Base-by-base conservation (phyloP, 2,329 filamentous ascomycete genomes). In the Bipolaris sorokiniana region DNA sequence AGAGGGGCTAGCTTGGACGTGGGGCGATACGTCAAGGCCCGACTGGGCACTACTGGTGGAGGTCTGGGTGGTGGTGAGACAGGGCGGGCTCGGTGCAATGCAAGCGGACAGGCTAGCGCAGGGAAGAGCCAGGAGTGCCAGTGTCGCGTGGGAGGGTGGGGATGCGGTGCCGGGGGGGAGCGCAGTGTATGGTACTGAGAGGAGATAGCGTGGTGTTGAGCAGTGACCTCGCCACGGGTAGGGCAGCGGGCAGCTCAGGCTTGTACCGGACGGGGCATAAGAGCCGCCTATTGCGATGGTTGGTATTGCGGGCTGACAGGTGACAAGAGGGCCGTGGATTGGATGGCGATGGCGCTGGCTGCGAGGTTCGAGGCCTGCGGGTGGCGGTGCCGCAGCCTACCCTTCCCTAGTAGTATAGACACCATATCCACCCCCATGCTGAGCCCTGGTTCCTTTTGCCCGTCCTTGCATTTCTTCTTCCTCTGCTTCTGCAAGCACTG, bases 31-130 rank as follows among this genome's bases (percentile, higher is more conserved):
- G 23, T 10, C 23, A n/a, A 16, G 42, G 26, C 42, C 23, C 15
- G 42, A 33, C n/a, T 16, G 7, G 42, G 36, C 15, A 20, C 41
- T 38, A 38, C 10, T 31, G 10, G 28, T 31, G 10, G 28, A 31
- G 28, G 28, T 31, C 1, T 31, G 28, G 28, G 10, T 31, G 28
- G 28, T 31, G 28, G 9, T 28, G 26, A n/a, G 40, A 40, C 48
- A 28, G 48, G 52, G 49, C 59, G 56, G 59, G 55, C 57, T 62
- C 54, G 58, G 63, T 36, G 46, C 38, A 55, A 46, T 47, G 52
- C 42, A 64, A 51, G 42, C 37, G 47, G 62, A 26, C 44, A 62
- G 63, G 23, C 48, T 67, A 64, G 67, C 63, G 69, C 47, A 49
- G 57, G 48, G 49, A 45, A 56, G 28, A 31, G 51, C 58, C 46